Conservation (phyloP, 768 basidiomycete genomes). For the Floccularia luteovirens region DNA sequence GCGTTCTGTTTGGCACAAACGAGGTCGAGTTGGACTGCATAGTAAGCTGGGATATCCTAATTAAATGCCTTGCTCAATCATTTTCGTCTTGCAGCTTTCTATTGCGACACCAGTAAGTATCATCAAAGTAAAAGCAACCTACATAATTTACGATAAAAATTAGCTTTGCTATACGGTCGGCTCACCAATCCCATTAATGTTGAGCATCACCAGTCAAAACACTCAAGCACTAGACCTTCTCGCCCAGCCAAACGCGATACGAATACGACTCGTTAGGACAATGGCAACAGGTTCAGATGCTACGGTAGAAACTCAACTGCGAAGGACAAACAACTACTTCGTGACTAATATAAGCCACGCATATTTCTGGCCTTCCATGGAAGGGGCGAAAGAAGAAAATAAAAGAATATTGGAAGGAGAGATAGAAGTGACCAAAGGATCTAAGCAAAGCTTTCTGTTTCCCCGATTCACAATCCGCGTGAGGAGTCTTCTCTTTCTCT, state of each 20-base stretch:
- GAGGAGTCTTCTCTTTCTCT: constrained; percentile 11
- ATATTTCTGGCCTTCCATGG: constrained; percentile 37
- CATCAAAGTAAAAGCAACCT: background rate
- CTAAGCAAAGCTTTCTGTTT: constrained; percentile 34
- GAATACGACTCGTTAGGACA: constrained; percentile 35
- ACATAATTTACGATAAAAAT: too few species aligned
- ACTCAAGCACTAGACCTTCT: constrained; percentile 43
- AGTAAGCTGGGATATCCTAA: constrained; percentile 11
- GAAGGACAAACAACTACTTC: constrained; percentile 42
- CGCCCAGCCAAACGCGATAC: constrained; percentile 28
- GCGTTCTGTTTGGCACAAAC: constrained; percentile 23
- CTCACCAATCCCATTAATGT: constrained; percentile 38
- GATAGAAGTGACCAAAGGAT: constrained; percentile 32
- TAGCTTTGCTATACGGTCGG: constrained; percentile 46
- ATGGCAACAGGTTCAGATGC: constrained; percentile 43
- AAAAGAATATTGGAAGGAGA: constrained; percentile 40
- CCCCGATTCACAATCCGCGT: constrained; percentile 40
- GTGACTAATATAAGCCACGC: constrained; percentile 30
- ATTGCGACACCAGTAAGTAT: constrained; percentile 38
- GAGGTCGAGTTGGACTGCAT: constrained; percentile 23
- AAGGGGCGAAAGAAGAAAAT: constrained; percentile 18
- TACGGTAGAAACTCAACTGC: constrained; percentile 24
- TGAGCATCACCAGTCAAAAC: constrained; percentile 38
- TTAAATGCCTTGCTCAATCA: background rate
- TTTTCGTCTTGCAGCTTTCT: constrained; percentile 29